phyloP scores from a whole-genome alignment of 768 basidiomycete species.

The Boletus subparvulus region DNA sequence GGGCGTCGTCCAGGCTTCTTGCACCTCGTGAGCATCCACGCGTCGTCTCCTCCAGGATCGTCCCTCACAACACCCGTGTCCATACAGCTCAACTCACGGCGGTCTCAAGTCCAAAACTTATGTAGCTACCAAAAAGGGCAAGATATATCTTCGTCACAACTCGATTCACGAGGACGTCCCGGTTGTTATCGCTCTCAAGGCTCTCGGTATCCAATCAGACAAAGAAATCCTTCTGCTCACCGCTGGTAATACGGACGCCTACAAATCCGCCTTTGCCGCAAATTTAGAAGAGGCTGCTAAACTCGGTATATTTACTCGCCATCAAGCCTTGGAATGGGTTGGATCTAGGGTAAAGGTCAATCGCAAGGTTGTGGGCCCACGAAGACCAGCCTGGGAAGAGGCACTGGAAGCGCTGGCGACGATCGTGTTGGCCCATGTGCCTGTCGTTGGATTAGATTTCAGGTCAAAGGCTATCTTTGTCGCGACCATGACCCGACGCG shows the following conservation, averaged over 20 bases:
- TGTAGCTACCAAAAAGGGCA: conserved; percentile 91
- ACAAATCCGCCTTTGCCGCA: conserved; percentile 82
- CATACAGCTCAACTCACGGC: conserved; percentile 69
- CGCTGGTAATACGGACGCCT: conserved; percentile 87
- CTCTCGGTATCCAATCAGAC: conserved; percentile 94
- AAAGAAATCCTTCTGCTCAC: conserved; percentile 95
- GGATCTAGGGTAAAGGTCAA: conserved; percentile 91
- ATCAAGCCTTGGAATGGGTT: conserved; percentile 94
- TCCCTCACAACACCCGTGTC: conserved; percentile 11
- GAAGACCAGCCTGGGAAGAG: conserved; percentile 89
- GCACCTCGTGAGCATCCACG: conserved; percentile 76
- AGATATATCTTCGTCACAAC: conserved; percentile 96
- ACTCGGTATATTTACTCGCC: conserved; percentile 85
- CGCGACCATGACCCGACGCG: conserved; percentile 94
- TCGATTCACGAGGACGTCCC: conserved; percentile 97
- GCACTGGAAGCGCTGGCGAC: conserved; percentile 96
- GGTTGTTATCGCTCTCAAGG: conserved; percentile 93
- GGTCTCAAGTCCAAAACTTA: conserved; percentile 97
- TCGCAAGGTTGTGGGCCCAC: conserved; percentile 73
- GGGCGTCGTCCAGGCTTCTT: conserved; percentile 89
- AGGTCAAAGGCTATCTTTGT: conserved; percentile 94
- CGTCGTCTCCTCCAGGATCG: not conserved
- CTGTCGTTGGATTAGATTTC: conserved; percentile 86
- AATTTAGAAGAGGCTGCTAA: conserved; percentile 95
- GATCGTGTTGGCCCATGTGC: conserved; percentile 95